A percentile compares a stretch with the other conserved stretches of the same genome.
Conservation (phyloP, 169 alveolate genomes). For the Hepatocystis sp. region DNA sequence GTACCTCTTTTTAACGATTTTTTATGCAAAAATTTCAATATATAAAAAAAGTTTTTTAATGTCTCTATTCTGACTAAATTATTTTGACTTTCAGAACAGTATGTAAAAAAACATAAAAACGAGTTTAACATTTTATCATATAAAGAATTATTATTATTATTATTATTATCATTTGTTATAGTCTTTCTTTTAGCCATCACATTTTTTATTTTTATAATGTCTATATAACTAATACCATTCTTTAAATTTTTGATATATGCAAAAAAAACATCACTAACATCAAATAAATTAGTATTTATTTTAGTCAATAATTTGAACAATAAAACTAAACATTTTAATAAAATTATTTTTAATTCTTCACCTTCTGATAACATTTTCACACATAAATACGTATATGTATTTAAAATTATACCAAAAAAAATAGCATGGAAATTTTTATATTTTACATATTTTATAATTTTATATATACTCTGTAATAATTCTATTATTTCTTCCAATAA, state of each 20-base stretch:
- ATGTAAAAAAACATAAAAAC: slow-evolving; percentile 26
- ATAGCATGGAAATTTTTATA: slow-evolving; percentile 5
- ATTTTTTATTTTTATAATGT: slow-evolving; percentile 25
- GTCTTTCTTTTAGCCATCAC: slow-evolving; percentile 3
- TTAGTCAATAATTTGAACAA: slow-evolving; percentile 37
- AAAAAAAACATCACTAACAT: slow-evolving; percentile 42
- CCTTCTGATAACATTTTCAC: slow-evolving; percentile 40
- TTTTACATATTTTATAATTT: not conserved
- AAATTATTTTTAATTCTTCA: slow-evolving; percentile 15
- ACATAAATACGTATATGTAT: slow-evolving; percentile 42
- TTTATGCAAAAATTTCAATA: slow-evolving; percentile 7
- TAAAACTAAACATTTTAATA: slow-evolving; percentile 49
- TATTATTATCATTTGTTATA: slow-evolving; percentile 23
- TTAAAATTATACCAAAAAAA: slow-evolving; percentile 38
- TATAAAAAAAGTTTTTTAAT: slow-evolving; percentile 19
- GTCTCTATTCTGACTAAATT: slow-evolving; percentile 33
- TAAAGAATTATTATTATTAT: too few relatives aligned
- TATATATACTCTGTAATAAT: slow-evolving; percentile 7
- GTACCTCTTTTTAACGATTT: not conserved
- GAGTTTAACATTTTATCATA: slow-evolving; percentile 49
- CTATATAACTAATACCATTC: slow-evolving; percentile 24
- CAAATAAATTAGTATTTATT: slow-evolving; percentile 17
- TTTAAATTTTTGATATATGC: slow-evolving; percentile 45
- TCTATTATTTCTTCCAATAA: slow-evolving; percentile 16
- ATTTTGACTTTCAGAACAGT: slow-evolving; percentile 27